These are phyloP conservation scores for Termitomyces sp. DNA, from an alignment of 768 basidiomycete genomes.

Conservation along the genomic window DNA sequence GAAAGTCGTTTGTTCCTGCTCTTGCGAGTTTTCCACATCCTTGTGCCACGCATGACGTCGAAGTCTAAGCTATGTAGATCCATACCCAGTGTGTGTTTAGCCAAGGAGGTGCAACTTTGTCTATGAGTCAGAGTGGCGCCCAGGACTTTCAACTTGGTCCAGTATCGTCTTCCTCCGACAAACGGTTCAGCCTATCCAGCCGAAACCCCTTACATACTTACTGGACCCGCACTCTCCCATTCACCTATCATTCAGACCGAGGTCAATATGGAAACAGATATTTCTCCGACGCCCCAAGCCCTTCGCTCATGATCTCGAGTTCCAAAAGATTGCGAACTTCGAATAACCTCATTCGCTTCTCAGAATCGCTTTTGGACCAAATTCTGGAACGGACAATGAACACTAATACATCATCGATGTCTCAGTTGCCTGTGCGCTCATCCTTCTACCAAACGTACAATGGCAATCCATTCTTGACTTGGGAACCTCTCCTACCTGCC, in stretches of 20 bases:
- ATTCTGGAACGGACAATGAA: background rate
- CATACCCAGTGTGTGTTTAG: background rate
- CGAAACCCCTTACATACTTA: slow-evolving; percentile 36
- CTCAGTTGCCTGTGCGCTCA: background rate
- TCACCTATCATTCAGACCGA: slow-evolving; percentile 11
- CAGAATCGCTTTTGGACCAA: slow-evolving; percentile 1
- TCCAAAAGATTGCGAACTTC: slow-evolving; percentile 5
- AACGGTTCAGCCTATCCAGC: slow-evolving; percentile 7
- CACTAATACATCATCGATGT: background rate
- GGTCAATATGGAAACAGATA: background rate
- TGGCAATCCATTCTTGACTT: background rate
- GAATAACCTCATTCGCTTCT: slow-evolving; percentile 9
- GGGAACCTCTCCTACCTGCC: background rate
- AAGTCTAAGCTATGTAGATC: background rate
- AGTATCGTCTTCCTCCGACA: slow-evolving; percentile 4
- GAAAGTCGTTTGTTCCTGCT: background rate
- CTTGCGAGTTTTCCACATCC: background rate
- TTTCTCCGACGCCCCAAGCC: background rate
- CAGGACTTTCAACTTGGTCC: background rate
- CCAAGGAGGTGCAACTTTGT: background rate
- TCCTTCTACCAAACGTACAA: slow-evolving; percentile 2
- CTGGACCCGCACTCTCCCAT: slow-evolving; percentile 32
- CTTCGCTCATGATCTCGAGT: background rate
- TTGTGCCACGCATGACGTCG: background rate
- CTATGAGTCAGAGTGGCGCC: background rate